Evolutionary conservation across 805 yeast species (phyloP), one percentile per base, ranked within the genome.

Genomic region (Torulaspora maleeae): DNA sequence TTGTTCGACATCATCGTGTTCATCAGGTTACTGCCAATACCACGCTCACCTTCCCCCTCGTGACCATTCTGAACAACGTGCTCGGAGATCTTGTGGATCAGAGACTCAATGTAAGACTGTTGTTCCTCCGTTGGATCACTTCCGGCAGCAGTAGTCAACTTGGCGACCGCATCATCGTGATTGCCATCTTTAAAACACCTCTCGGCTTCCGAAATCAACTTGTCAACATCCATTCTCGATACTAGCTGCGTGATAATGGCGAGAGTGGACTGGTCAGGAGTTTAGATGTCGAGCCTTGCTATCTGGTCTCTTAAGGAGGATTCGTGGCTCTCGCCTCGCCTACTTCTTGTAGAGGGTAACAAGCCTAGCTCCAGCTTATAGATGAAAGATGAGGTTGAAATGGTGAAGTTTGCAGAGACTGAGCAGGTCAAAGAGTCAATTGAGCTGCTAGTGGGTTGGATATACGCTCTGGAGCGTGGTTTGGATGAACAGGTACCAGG

Each of bases 81-180:
- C 16, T 52, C 46, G 3, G 58, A 48, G 28, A 61, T 42, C 22
- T 48, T 50, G 8, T 49, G 47, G 36, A 61, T 59, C 20, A 57
- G 37, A 5, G 48, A 38, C 43, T 61, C 66, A 36, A 61, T 60
- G 11, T 36, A 43, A 1, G 56, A 49, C 50, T 47, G 49, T 27
- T 61, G 59, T 5, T 50, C 42, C 6, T 49, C 52, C 30, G 48
- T 46, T 7, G 64, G 64, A 32, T 59, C 46, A 5, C 55, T 49
- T 13, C 46, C 42, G 10, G 61, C 58, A 24, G 66, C 66, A 15
- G 49, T 39, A 15, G 66, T 58, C 16, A 61, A 41, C 20, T 52
- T 50, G 13, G 55, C 57, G 12, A 61, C 58, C 4, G 66, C 66
- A 33, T 60, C 61, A 9, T 45, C 53, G 41, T 56, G 61, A 8